Evolutionary conservation across 2,329 filamentous ascomycete genomes (phyloP), one percentile per base, ranked within the genome.

Genomic region (Periconia sp.): DNA sequence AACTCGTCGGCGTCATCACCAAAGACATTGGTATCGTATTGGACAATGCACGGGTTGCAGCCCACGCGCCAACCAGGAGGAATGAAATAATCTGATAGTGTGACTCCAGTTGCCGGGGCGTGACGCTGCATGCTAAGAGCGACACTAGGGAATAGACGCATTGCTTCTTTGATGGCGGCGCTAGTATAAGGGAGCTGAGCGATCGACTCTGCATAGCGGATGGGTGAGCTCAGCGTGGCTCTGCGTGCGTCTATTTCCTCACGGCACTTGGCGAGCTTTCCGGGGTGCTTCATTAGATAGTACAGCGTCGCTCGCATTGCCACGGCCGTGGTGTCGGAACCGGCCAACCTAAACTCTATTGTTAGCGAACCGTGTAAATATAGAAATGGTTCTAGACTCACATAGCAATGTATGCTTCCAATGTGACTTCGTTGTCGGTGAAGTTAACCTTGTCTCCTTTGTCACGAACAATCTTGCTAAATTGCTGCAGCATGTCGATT

Each of bases 1-100:
- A 78, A 83, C 0, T 58, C 53, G 18, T 81, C 72, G 0, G 76
- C 73, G 52, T 83, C 77, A 0, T 68, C 58, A 0, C 79, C 81
- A 59, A 78, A 83, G 2, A 79, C 59, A 0, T 45, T 54, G 43
- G 64, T 65, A 60, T 82, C 77, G 7, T 68, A 65, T 23, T 73
- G 73, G 1, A 71, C 63, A 18, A 72, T 68, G 47, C 65, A 67
- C 1, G 74, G 67, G 35, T 71, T 76, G 37, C 75, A 71, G 2
- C 71, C 68, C 7, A 75, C 65, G 11, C 52, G 51, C 49, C 57
- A 66, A 6, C 72, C 74, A 2, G 59, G 64, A 1, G 75, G 72
- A n/a, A 78, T 63, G 47, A 62, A 66, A 15, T 57, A 50, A 17
- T 54, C 59, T 11, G 54, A 52, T 2, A 67, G 51, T 19, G 53